phyloP scores from a whole-genome alignment of 805 yeast species.

The Metschnikowia arizonensis region DNA sequence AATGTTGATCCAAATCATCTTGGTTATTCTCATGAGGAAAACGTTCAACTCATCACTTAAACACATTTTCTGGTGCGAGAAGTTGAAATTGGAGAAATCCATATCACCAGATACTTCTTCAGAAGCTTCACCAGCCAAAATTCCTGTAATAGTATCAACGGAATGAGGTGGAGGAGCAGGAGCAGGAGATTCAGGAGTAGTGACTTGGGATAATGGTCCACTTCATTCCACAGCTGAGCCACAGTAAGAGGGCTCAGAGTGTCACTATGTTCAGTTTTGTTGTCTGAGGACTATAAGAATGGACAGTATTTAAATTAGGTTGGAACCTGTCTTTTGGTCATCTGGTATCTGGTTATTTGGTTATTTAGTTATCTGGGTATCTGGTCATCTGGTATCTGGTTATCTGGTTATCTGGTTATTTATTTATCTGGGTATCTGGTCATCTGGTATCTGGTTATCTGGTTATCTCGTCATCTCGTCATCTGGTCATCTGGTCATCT shows the following conservation, averaged over 20 bases:
- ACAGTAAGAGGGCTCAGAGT: not conserved
- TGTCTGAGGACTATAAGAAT: constrained; percentile 7
- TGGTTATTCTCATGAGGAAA: constrained; percentile 26
- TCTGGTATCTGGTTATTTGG: too few relatives aligned
- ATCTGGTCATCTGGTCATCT: too few relatives aligned
- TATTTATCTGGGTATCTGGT: too few relatives aligned
- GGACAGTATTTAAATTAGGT: constrained; percentile 15
- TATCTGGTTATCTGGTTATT: too few relatives aligned
- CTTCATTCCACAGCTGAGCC: constrained; percentile 15
- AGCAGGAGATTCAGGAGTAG: constrained; percentile 10
- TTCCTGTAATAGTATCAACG: constrained; percentile 17
- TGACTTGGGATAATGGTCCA: constrained; percentile 6
- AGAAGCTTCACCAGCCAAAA: constrained; percentile 3
- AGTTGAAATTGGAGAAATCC: not conserved
- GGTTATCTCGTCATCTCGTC: too few relatives aligned
- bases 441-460: too few relatives aligned
- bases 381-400: too few relatives aligned
- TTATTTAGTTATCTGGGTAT: too few relatives aligned
- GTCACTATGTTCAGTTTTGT: not conserved
- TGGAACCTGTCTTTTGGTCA: constrained; percentile 34
- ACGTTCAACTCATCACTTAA: constrained; percentile 45
- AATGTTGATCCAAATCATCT: constrained; percentile 35
- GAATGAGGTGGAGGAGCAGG: constrained; percentile 20
- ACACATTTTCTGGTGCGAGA: constrained; percentile 21
- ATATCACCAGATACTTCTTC: not conserved